A percentile compares a stretch with the other conserved stretches of the same genome.
Evolutionary conservation across 2,329 filamentous ascomycete species (phyloP).

Genomic region (Macrophomina pseudophaseolina): DNA sequence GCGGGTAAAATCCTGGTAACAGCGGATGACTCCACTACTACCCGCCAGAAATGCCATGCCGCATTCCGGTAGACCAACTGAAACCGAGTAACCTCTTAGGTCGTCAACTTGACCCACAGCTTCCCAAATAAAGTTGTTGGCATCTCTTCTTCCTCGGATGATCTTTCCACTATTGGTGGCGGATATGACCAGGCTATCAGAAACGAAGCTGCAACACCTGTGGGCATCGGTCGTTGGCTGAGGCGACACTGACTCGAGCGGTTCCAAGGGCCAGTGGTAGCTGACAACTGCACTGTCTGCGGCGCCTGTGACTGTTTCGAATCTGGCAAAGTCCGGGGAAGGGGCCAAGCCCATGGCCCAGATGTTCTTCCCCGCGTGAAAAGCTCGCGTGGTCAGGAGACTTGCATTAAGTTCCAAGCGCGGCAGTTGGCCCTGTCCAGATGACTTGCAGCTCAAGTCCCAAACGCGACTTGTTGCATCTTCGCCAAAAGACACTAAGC

Average conservation of each 20-base stretch:
- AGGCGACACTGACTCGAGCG: slow-evolving; percentile 18
- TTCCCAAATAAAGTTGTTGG: slow-evolving; percentile 31
- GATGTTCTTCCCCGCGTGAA: slow-evolving; percentile 87
- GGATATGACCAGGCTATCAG: slow-evolving; percentile 6
- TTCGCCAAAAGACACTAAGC: slow-evolving; percentile 80
- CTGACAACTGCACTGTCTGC: slow-evolving; percentile 71
- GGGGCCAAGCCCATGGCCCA: slow-evolving; percentile 69
- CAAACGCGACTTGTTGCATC: slow-evolving; percentile 79
- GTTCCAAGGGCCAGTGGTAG: slow-evolving; percentile 15
- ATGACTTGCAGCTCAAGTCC: slow-evolving; percentile 44
- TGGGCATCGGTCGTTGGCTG: slow-evolving; percentile 22
- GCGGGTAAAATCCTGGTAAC: slow-evolving; percentile 36
- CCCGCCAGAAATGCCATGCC: slow-evolving; percentile 54
- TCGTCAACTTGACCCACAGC: slow-evolving; percentile 42
- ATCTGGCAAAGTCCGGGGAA: neutral
- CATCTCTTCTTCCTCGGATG: slow-evolving; percentile 26
- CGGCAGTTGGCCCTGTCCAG: neutral
- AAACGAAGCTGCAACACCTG: slow-evolving; percentile 21
- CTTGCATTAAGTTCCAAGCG: slow-evolving; percentile 47
- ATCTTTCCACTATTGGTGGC: slow-evolving; percentile 65
- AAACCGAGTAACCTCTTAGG: slow-evolving; percentile 56
- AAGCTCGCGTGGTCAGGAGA: slow-evolving; percentile 62
- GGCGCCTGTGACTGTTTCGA: slow-evolving; percentile 67
- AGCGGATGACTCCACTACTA: slow-evolving; percentile 49
- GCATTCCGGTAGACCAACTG: slow-evolving; percentile 43